Evolutionary conservation across 441 rosid genomes (phyloP).

Genomic region (Syzygium syzygioides): DNA sequence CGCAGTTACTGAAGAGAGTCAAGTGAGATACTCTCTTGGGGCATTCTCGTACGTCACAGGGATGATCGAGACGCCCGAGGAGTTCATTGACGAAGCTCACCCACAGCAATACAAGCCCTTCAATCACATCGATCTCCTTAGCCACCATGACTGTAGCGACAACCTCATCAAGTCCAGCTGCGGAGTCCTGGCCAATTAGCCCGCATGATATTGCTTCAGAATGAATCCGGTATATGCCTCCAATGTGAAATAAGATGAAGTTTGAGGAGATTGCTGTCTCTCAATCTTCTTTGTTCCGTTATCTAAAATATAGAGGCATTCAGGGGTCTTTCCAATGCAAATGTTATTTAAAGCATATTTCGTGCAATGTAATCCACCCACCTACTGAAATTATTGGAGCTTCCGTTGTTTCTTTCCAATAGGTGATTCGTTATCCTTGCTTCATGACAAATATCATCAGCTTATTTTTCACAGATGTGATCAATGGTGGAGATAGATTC

Average conservation of each 20-base stretch:
- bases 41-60: slow-evolving; percentile 1
- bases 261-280: not conserved
- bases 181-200: not conserved
- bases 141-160: not conserved
- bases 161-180: not conserved
- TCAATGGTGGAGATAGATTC: not conserved
- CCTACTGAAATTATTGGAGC: not conserved
- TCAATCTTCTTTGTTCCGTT: not conserved
- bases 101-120: not conserved
- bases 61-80: not conserved
- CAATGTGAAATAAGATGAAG: not conserved
- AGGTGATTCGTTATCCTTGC: not conserved
- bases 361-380: not conserved
- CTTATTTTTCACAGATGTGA: not conserved
- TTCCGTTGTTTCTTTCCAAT: not conserved
- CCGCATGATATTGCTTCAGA: not conserved
- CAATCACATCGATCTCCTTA: not conserved
- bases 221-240: not conserved
- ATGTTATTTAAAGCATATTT: not conserved
- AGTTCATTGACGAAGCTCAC: not conserved
- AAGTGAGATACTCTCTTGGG: not conserved
- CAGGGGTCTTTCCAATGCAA: not conserved
- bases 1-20: not conserved
- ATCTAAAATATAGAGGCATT: not conserved
- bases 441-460: not conserved